phyloP scores from a whole-genome alignment of 2,329 filamentous ascomycete genomes.

The Aspergillus sp. region DNA sequence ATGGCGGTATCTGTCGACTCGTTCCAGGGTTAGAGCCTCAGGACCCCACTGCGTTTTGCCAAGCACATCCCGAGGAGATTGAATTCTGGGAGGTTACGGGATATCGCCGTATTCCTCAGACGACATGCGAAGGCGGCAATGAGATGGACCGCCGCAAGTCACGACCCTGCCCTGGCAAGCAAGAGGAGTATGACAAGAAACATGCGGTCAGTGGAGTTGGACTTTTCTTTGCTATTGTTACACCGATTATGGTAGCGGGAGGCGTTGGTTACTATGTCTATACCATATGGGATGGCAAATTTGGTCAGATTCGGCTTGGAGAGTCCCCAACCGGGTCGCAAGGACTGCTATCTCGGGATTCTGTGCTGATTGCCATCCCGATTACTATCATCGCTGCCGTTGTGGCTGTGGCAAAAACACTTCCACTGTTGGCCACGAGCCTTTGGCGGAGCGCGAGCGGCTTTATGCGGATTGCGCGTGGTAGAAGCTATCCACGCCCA shows the following conservation, averaged over 20 bases:
- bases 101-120: constrained; percentile 85
- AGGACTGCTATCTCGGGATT: constrained; percentile 64
- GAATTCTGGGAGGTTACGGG: constrained; percentile 85
- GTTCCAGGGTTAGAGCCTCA: constrained; percentile 70
- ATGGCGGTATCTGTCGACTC: constrained; percentile 72
- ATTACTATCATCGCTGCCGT: constrained; percentile 78
- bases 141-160: constrained; percentile 69
- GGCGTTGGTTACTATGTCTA: constrained; percentile 82
- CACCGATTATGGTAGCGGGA: constrained; percentile 71
- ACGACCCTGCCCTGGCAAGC: constrained; percentile 72
- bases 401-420: constrained; percentile 68
- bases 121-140: constrained; percentile 75
- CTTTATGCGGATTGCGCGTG: constrained; percentile 47
- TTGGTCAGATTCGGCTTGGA: constrained; percentile 87
- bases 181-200: constrained; percentile 77
- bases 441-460: constrained; percentile 67
- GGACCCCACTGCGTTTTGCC: constrained; percentile 60
- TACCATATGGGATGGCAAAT: constrained; percentile 81
- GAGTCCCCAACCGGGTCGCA: constrained; percentile 50
- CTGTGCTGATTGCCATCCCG: constrained; percentile 78
- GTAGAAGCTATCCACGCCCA: constrained; percentile 58
- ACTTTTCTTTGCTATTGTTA: constrained; percentile 80
- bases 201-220: constrained; percentile 68
- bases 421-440: constrained; percentile 71
- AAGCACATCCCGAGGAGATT: constrained; percentile 63